Evolutionary conservation across 176 grass and related monocot genomes (phyloP).

Genomic region (bread wheat (Triticum aestivum)): IWGSC_CS_RefSeq_v2.1 NC_057798.1:694495547-694496046

Average conservation of each 20-base stretch:
- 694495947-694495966: background rate
- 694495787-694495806: background rate
- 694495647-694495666: too few relatives aligned
- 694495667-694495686: too few relatives aligned
- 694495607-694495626: too few relatives aligned
- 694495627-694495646: too few relatives aligned
- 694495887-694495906: constrained; percentile 13
- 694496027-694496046: background rate
- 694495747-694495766: background rate
- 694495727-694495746: too few relatives aligned
- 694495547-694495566: too few relatives aligned
- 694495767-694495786: background rate
- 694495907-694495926: background rate
- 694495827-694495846: too few relatives aligned
- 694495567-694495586: too few relatives aligned
- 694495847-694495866: background rate
- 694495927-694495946: background rate
- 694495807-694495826: fast-evolving
- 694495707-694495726: too few relatives aligned
- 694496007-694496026: background rate
- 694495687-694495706: too few relatives aligned
- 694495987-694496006: fast-evolving
- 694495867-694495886: background rate
- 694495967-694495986: constrained; percentile 4
- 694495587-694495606: too few relatives aligned